These are phyloP conservation scores for Tetradesmus obliquus DNA, from an alignment of 139 green algal species.

Conservation along the genomic window DNA sequence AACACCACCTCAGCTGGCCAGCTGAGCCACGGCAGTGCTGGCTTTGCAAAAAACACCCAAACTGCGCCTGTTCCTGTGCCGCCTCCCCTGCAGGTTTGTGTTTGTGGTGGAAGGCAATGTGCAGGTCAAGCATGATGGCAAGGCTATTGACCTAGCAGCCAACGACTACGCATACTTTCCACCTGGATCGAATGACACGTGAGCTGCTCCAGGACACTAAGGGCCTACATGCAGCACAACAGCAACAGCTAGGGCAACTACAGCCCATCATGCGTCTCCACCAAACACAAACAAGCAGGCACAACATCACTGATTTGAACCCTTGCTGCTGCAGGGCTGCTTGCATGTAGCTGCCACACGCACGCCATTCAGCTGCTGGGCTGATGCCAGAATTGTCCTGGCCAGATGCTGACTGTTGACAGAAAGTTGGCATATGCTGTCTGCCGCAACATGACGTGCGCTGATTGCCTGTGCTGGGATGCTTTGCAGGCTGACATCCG, in stretches of 20 bases:
- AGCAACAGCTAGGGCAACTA: no score
- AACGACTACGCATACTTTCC: constrained; percentile 89
- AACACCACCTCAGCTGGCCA: no score
- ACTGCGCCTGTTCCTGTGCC: background rate
- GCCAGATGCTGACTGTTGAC: background rate
- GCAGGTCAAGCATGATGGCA: constrained; percentile 50
- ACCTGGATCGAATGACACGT: constrained; percentile 48
- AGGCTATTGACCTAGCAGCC: constrained; percentile 51
- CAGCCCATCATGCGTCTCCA: no score
- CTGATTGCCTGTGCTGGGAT: background rate
- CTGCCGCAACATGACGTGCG: no score
- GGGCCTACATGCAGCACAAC: background rate
- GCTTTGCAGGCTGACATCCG: constrained; percentile 5
- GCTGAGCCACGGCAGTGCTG: no score
- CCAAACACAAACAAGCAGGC: no score
- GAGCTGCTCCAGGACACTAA: background rate
- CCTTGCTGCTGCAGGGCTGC: no score
- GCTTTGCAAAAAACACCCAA: no score
- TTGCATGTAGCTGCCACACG: background rate
- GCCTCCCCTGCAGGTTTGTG: constrained; percentile 62
- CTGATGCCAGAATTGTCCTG: background rate
- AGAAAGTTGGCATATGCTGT: no score
- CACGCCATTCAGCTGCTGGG: background rate
- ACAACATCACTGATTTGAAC: no score
- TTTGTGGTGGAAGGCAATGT: constrained; percentile 83